Base-by-base conservation (phyloP, 2,329 filamentous ascomycete genomes). In the Clonostachys rhizophaga region DNA sequence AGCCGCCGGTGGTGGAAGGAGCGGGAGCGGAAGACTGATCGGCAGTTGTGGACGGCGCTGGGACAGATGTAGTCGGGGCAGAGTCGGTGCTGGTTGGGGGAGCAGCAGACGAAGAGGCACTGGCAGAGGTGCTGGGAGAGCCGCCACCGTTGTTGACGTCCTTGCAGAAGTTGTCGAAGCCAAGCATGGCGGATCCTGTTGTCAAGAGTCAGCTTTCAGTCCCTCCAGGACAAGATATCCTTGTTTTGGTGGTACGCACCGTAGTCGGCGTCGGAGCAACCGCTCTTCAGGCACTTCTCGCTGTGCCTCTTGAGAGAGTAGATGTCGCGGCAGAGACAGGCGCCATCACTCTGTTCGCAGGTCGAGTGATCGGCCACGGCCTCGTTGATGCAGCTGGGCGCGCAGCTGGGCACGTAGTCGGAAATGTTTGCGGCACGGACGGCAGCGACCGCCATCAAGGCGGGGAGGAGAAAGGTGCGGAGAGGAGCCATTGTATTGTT, bases 331-430 rank as follows among this genome's bases (percentile, higher is more conserved):
- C 47, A 48, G 47, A 48, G 18, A 33, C 47, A 48, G 9, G 34
- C 37, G 42, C 42, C 33, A 39, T 48, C 47, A 36, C 24, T 30
- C 14, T 17, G 12, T 7, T 48, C 42, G 42, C 47, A 48, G 30
- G 47, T 48, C 20, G 47, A 48, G 42, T 48, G 47, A 17, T 43
- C 35, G 17, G 47, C 48, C 2, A 55, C 47, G 2, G 52, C 51
- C 35, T 49, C 34, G 37, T 54, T 45, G 17, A 52, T 49, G 16
- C 41, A 47, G 16, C 45, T 37, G 36, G 43, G 42, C 17, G 47
- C 47, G 42, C 47, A 48, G 35, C 24, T 43, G n/a, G 47, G 47
- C 7, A 45, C 16, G 42, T 35, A 44, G 37, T 35, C 33, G n/a
- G 40, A 42, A n/a, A 48, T 41, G 20, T 45, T 34, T 13, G 33